Conservation (phyloP, 169 alveolate genomes). For the Plasmodium fragile region DNA sequence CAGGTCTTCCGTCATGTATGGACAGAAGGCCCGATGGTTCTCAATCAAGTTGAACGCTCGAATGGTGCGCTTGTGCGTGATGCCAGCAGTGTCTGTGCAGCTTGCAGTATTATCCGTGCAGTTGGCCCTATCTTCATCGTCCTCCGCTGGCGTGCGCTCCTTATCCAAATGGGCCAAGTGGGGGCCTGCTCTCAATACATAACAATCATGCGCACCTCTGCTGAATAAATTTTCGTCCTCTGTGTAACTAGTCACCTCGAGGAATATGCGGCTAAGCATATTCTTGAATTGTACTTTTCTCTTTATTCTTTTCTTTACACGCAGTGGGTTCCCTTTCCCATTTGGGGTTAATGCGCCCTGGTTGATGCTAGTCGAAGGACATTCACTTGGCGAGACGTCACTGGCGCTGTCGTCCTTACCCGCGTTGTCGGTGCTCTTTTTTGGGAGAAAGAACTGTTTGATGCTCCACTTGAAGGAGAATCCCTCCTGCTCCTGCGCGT, state of each 20-base stretch:
- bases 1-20: conserved; percentile 66
- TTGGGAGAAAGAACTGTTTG: conserved; percentile 27
- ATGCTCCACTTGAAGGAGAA: conserved; percentile 33
- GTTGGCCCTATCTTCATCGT: neutral
- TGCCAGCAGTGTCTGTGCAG: neutral
- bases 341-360: neutral
- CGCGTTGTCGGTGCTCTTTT: neutral
- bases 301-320: neutral
- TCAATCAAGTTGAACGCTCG: conserved; percentile 45
- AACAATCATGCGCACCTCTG: conserved; percentile 25
- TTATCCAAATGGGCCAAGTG: neutral
- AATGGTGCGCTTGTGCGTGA: neutral
- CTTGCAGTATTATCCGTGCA: neutral
- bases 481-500: neutral
- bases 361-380: neutral
- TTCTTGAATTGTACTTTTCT: neutral
- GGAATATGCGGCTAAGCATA: conserved; percentile 5
- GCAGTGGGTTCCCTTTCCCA: neutral
- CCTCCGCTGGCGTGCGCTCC: neutral
- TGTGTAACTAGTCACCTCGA: conserved; percentile 15
- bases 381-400: neutral
- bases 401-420: neutral
- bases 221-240: conserved; percentile 26
- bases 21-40: conserved; percentile 64
- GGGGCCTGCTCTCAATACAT: neutral